A percentile compares a stretch with the other conserved stretches of the same genome.
These are phyloP conservation scores for Carpinus viminea DNA, from an alignment of 306 rosid species.

Conservation along the genomic window DNA sequence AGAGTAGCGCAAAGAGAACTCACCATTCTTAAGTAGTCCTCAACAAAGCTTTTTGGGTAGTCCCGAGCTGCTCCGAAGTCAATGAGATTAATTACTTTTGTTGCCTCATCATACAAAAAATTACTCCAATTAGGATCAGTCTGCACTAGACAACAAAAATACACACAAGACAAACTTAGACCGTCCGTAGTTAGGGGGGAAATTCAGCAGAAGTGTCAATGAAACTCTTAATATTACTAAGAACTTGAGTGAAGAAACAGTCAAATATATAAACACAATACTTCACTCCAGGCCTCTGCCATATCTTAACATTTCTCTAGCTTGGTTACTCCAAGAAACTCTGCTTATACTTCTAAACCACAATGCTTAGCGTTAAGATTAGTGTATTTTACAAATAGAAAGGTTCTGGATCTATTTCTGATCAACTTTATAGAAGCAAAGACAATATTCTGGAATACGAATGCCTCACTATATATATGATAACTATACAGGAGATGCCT, in stretches of 20 bases:
- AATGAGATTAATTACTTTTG: constrained; percentile 71
- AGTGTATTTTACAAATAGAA: no score
- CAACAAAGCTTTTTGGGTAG: constrained; percentile 78
- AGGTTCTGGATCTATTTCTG: no score
- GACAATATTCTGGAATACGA: no score
- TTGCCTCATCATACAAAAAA: constrained; percentile 76
- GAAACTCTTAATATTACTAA: background rate
- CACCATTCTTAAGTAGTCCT: constrained; percentile 91
- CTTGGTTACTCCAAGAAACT: background rate
- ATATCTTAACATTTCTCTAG: background rate
- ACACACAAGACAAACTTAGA: constrained; percentile 32
- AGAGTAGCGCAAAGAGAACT: constrained; percentile 26
- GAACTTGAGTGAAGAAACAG: background rate
- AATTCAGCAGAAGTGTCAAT: constrained; percentile 11
- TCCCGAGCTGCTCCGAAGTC: constrained; percentile 97
- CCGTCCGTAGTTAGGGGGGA: constrained; percentile 9
- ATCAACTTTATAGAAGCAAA: no score
- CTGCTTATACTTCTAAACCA: background rate
- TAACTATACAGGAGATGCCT: no score
- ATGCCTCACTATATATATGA: no score
- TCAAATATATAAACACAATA: background rate
- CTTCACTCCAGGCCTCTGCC: background rate
- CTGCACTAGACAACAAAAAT: constrained; percentile 54
- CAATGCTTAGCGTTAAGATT: no score
- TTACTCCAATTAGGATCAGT: constrained; percentile 99